These are phyloP conservation scores for Myxozyma geophila DNA, from an alignment of 805 yeast species.

Conservation along the genomic window DNA sequence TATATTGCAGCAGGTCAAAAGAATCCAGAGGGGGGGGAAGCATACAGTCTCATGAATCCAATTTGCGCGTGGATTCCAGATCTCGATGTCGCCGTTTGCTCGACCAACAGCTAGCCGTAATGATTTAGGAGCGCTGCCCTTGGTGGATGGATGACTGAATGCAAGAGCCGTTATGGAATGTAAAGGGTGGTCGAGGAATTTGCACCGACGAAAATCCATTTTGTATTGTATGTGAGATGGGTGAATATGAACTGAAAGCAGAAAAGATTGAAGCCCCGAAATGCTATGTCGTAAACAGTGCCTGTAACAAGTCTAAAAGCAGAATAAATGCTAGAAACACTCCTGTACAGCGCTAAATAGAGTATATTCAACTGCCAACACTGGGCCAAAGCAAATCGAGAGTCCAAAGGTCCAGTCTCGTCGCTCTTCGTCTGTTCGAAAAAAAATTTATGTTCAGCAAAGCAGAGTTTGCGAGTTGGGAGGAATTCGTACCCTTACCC, in stretches of 20 bases:
- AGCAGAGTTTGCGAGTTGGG: conserved; percentile 15
- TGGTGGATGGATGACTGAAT: conserved; percentile 53
- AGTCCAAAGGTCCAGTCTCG: neutral
- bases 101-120: conserved; percentile 88
- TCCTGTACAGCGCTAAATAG: neutral
- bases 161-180: conserved; percentile 80
- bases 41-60: conserved; percentile 72
- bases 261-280: neutral
- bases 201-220: conserved; percentile 85
- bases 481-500: conserved; percentile 1
- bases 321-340: neutral
- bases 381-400: neutral
- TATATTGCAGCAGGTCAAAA: conserved; percentile 33
- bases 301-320: neutral
- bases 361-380: neutral
- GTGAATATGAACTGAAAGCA: neutral
- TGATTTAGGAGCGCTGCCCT: conserved; percentile 55
- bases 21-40: conserved; percentile 22
- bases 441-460: conserved; percentile 12
- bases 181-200: conserved; percentile 88
- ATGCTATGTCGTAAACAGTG: neutral
- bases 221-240: neutral
- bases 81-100: conserved; percentile 91
- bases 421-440: neutral
- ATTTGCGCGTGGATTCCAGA: conserved; percentile 81